Evolutionary conservation across 129 eudicot genomes (phyloP).

Genomic region (Arctium minus): DNA sequence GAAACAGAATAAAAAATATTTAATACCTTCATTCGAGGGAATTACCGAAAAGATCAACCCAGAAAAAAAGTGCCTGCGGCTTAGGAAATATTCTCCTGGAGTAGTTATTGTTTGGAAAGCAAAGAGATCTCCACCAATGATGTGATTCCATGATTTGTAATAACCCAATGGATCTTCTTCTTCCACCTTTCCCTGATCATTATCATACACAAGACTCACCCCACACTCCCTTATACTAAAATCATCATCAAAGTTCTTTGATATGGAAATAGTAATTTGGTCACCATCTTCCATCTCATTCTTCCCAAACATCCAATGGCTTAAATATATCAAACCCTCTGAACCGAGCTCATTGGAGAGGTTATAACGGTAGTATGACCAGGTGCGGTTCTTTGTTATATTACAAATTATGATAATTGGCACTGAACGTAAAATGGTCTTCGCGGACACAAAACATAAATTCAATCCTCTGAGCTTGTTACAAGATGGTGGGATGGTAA

Average conservation of each 20-base stretch:
- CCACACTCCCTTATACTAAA: neutral
- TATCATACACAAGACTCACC: neutral
- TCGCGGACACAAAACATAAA: neutral
- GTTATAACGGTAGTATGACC: neutral
- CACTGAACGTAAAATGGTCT: too few relatives aligned
- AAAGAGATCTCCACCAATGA: conserved; percentile 7
- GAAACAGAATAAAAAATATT: too few relatives aligned
- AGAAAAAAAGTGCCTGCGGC: too few relatives aligned
- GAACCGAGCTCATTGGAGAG: fast-evolving
- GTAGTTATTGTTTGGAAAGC: neutral
- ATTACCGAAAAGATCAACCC: too few relatives aligned
- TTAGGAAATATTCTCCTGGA: neutral
- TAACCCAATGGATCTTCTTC: neutral
- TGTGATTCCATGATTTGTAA: conserved; percentile 24
- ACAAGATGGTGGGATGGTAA: conserved; percentile 2
- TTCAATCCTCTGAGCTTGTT: neutral
- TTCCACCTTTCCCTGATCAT: too few relatives aligned
- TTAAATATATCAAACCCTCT: neutral
- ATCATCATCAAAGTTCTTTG: too few relatives aligned
- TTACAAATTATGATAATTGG: neutral
- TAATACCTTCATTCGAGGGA: too few relatives aligned
- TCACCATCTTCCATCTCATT: neutral
- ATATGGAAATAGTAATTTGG: neutral
- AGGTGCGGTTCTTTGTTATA: neutral
- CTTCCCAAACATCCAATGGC: neutral